phyloP scores from a whole-genome alignment of 805 yeast genomes.

The Debaryomyces tyrocola region DNA sequence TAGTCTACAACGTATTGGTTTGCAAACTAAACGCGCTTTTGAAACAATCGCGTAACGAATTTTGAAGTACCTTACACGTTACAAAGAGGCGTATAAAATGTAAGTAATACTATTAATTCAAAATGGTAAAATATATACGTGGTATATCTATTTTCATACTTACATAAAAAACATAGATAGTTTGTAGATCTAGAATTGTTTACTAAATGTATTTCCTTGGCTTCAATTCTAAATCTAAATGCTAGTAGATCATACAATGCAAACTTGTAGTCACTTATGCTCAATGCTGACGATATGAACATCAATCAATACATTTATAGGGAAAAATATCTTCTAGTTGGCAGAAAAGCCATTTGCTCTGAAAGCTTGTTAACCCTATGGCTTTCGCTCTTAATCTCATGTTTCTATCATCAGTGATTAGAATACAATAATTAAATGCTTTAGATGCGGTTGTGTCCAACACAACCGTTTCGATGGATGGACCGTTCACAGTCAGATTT shows the following conservation, averaged over 20 bases:
- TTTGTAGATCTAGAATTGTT: not conserved
- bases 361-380: conserved; percentile 53
- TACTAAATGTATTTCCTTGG: too few relatives aligned
- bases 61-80: not conserved
- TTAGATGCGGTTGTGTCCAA: conserved; percentile 39
- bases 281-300: not conserved
- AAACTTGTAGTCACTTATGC: too few relatives aligned
- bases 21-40: not conserved
- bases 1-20: not conserved
- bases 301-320: conserved; percentile 54
- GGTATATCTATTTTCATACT: not conserved
- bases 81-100: too few relatives aligned
- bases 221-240: too few relatives aligned
- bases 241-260: too few relatives aligned
- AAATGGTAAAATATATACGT: not conserved
- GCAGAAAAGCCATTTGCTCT: conserved; percentile 60
- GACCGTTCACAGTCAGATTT: conserved; percentile 18
- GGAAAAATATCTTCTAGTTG: conserved; percentile 47
- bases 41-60: not conserved
- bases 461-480: conserved; percentile 13
- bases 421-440: conserved; percentile 54
- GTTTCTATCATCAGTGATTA: conserved; percentile 73
- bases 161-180: not conserved
- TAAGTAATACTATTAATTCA: too few relatives aligned
- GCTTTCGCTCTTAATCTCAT: conserved; percentile 67